These are phyloP conservation scores for Podospora appendiculata DNA, from an alignment of 495 filamentous ascomycete genomes.

Conservation along the genomic window DNA sequence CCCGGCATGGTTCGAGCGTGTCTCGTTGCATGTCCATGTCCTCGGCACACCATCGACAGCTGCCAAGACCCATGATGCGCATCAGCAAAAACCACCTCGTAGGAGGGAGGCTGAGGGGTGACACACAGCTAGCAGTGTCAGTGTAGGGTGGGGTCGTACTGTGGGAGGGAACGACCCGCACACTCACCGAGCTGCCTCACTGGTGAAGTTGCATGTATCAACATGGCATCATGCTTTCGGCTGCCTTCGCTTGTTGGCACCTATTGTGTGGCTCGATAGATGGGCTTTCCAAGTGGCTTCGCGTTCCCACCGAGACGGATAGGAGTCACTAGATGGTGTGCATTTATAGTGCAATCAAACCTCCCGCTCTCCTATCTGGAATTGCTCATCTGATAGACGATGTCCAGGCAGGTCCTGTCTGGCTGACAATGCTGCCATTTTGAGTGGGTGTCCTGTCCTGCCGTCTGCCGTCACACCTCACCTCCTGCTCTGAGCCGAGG, in stretches of 20 bases:
- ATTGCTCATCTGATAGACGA: slow-evolving; percentile 7
- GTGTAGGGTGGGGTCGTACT: no score
- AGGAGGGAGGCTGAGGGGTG: background rate
- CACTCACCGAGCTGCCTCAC: slow-evolving; percentile 5
- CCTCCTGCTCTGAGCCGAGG: slow-evolving; percentile 7
- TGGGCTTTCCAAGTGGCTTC: background rate
- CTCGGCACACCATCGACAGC: no score
- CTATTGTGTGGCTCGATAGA: slow-evolving; percentile 15
- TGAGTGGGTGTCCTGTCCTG: background rate
- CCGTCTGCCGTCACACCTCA: slow-evolving; percentile 13
- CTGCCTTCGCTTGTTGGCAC: slow-evolving; percentile 8
- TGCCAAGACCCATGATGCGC: background rate
- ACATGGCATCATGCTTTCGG: background rate
- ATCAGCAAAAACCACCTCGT: background rate
- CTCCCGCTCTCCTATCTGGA: slow-evolving; percentile 16
- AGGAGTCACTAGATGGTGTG: slow-evolving; percentile 23
- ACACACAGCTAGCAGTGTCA: background rate
- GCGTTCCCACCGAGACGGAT: slow-evolving; percentile 17
- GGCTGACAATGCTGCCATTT: background rate
- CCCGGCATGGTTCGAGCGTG: no score
- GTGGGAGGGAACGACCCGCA: background rate
- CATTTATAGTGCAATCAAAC: slow-evolving; percentile 24
- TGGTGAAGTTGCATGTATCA: slow-evolving; percentile 3
- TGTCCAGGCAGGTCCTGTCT: background rate
- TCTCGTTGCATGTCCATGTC: no score